Evolutionary conservation across 257 asterid species (phyloP), one percentile per base, ranked within the genome.

Genomic region (Ballota nigra): DNA sequence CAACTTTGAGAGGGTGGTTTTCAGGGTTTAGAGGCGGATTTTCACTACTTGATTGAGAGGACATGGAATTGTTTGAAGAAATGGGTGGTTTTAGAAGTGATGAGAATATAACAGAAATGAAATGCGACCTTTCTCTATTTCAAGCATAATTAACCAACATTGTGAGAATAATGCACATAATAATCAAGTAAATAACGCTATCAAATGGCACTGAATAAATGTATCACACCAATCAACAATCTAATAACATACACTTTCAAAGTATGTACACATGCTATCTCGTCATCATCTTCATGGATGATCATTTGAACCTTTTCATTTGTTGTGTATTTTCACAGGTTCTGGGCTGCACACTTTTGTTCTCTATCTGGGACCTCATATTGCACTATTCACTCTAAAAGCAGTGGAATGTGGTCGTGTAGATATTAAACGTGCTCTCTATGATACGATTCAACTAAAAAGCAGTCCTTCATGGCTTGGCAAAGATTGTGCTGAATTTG

Each of bases 331-430:
- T n/a, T n/a, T n/a, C n/a, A n/a, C n/a, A n/a, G 98, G 97, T 38
- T 92, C 97, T 23, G 98, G 97, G 64, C 77, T 92, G 84, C 98
- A 92, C 88, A 92, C 98, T 6, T 92, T 92, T 36, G 97, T 90
- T 69, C 96, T 92, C 73, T 92, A 92, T 74, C 80, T 92, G 61
- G 98, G 98, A 61, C 97, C 98, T 45, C 98, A 92, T 71, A 80
- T 90, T 75, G 97, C 96, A 13, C 78, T 92, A 28, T 92, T 90
- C 83, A 90, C 98, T 29, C 67, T 92, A 72, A 90, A 90, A 72
- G 93, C 97, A 55, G 75, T 86, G 81, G 84, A 90, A 75, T 92
- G 98, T 81, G 96, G 98, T 29, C 89, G 97, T 64, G 91, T 88
- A 52, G 97, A 92, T 86, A 80, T 92, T 61, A 92, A 90, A 81